Evolutionary conservation across 176 grass and related monocot genomes (phyloP).

Genomic region (Carex kokanica): DNA sequence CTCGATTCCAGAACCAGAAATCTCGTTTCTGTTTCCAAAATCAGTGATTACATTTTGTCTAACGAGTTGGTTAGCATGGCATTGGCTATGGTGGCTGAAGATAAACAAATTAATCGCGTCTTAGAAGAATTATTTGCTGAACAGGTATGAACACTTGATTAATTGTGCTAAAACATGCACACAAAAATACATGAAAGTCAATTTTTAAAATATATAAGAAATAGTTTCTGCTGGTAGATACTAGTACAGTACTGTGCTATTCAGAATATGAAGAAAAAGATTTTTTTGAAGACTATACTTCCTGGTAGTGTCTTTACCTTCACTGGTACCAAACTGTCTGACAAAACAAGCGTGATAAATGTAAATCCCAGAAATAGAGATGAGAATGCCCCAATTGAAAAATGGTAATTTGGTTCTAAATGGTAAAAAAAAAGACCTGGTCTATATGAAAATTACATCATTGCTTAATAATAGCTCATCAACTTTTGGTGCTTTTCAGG

Average conservation of each 20-base stretch:
- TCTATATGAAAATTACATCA: not conserved
- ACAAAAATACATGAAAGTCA: not conserved
- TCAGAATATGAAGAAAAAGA: not conserved
- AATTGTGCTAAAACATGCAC: not conserved
- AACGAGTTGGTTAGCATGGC: slow-evolving; percentile 99
- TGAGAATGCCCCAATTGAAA: not conserved
- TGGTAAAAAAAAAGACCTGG: not conserved
- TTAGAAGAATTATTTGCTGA: slow-evolving; percentile 94
- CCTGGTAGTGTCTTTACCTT: not conserved
- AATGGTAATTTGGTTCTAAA: not conserved
- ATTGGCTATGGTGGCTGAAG: slow-evolving; percentile 97
- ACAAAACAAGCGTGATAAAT: not conserved
- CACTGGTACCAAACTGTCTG: not conserved
- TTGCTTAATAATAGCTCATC: not conserved
- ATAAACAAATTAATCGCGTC: slow-evolving; percentile 97
- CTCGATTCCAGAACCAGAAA: slow-evolving; percentile 95
- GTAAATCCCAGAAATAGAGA: not conserved
- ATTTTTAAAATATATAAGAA: not conserved
- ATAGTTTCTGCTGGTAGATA: not conserved
- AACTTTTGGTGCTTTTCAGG: slow-evolving; percentile 40
- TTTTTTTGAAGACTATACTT: not conserved
- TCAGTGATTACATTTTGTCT: slow-evolving; percentile 90
- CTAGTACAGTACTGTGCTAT: slow-evolving; percentile 1
- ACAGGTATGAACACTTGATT: slow-evolving; percentile 47
- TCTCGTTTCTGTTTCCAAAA: slow-evolving; percentile 92